These are phyloP conservation scores for Fraxinus pennsylvanica DNA, from an alignment of 257 asterid genomes.

Conservation along the genomic window DNA sequence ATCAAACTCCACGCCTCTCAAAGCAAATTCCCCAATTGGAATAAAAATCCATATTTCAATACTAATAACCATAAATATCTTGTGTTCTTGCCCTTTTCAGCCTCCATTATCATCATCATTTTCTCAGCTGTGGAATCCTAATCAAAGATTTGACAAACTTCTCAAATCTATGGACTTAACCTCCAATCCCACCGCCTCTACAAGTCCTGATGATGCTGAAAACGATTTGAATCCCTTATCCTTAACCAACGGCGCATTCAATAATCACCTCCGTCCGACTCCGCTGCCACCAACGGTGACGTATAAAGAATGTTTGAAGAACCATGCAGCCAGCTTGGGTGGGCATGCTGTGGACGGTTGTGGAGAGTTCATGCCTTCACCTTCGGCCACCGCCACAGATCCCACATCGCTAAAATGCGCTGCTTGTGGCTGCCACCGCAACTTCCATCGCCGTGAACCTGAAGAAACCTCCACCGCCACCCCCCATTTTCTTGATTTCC, in stretches of 20 bases:
- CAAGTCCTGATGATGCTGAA: constrained; percentile 21
- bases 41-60: background rate
- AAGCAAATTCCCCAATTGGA: background rate
- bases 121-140: background rate
- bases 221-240: constrained; percentile 20
- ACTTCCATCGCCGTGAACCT: constrained; percentile 37
- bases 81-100: background rate
- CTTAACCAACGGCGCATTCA: background rate
- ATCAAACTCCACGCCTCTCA: background rate
- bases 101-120: background rate
- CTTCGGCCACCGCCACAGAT: background rate
- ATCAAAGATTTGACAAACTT: background rate
- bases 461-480: constrained; percentile 14
- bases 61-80: background rate
- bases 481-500: constrained; percentile 22
- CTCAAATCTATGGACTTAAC: constrained; percentile 26
- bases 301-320: constrained; percentile 31
- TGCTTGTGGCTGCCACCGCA: constrained; percentile 38
- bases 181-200: constrained; percentile 18
- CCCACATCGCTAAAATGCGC: constrained; percentile 32
- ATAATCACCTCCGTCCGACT: background rate
- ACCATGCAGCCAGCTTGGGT: constrained; percentile 36
- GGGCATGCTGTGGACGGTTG: constrained; percentile 36
- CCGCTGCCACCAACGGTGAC: background rate
- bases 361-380: constrained; percentile 33